Conservation (phyloP, 805 yeast genomes). For the Millerago galiae region DNA sequence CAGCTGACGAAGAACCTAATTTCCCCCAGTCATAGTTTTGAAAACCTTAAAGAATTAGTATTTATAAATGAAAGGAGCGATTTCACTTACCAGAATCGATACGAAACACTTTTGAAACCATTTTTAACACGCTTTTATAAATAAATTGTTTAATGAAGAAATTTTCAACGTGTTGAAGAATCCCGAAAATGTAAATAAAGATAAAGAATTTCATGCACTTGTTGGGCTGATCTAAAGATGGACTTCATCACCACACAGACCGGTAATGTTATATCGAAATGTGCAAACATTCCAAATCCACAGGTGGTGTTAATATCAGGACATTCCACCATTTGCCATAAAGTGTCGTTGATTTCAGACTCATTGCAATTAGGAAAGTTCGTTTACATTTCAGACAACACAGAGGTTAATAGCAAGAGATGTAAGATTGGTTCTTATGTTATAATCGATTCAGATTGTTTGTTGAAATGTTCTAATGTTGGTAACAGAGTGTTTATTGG, state of each 20-base stretch:
- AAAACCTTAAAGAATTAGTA: slow-evolving; percentile 34
- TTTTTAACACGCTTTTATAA: slow-evolving; percentile 3
- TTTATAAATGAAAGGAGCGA: background rate
- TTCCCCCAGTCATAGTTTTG: slow-evolving; percentile 90
- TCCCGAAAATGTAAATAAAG: background rate
- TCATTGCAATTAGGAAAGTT: slow-evolving; percentile 40
- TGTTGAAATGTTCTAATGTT: slow-evolving; percentile 31
- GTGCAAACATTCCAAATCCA: slow-evolving; percentile 38
- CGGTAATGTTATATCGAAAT: slow-evolving; percentile 43
- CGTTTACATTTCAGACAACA: slow-evolving; percentile 30
- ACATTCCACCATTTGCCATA: slow-evolving; percentile 34
- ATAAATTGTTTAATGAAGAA: background rate
- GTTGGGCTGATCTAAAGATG: background rate
- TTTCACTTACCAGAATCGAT: slow-evolving; percentile 32
- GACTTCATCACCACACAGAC: slow-evolving; percentile 42
- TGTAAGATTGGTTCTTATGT: slow-evolving; percentile 42
- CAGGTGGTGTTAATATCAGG: slow-evolving; percentile 40
- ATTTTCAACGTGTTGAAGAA: background rate
- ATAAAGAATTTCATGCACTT: background rate
- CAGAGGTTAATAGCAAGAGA: slow-evolving; percentile 18
- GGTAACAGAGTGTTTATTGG: slow-evolving; percentile 49
- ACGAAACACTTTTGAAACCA: slow-evolving; percentile 32
- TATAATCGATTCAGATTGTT: slow-evolving; percentile 31
- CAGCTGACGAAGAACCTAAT: slow-evolving; percentile 77
- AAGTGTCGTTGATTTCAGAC: slow-evolving; percentile 19